Base-by-base conservation (phyloP, 192 early-diverging fungal species). In the Backusella circina region DNA sequence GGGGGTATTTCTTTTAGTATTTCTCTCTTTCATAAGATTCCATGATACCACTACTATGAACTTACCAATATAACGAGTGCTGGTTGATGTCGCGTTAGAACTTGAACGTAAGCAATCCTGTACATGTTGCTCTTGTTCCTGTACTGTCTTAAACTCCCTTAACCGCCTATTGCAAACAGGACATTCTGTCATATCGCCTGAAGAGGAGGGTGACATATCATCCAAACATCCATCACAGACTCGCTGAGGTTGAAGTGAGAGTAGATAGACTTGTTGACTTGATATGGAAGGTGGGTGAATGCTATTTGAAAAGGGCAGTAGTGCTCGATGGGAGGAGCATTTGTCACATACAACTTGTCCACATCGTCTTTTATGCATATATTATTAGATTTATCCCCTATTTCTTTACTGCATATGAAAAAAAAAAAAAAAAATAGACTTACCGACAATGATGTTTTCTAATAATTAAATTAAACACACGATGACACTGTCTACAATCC, bases 171-270 rank as follows among this genome's bases (percentile, higher is more conserved):
- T 81, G 79, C 93, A 94, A 15, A 90, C 91, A 66, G 93, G 93
- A 75, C 93, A 94, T 31, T 92, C 92, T 8, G 82, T 85, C 91
- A 94, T 90, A 5, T 88, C 71, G 31, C 86, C 89, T 18, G 85
- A 84, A 9, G 80, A 61, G 61, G 80, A 61, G 61, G 73, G 65
- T 47, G 38, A 26, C 23, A 64, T 44, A 39, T 75, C 47, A 9
- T 41, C 18, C 18, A 66, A n/a, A 37, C 76, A 77, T 28, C 30
- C 28, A 72, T 77, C 76, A 37, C 76, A 77, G 15, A 77, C 65
- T 5, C 76, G 37, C 65, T 77, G 76, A 8, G 75, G 67, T 15
- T 75, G 67, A 35, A 37, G 44, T 51, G 75, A 67, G 6, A 70
- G 18, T 12, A 61, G 75, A 61, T 47, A 41, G 0, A 70, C 41